Conservation (phyloP, 2,329 filamentous ascomycete species). For the Beauveria sp. region DNA sequence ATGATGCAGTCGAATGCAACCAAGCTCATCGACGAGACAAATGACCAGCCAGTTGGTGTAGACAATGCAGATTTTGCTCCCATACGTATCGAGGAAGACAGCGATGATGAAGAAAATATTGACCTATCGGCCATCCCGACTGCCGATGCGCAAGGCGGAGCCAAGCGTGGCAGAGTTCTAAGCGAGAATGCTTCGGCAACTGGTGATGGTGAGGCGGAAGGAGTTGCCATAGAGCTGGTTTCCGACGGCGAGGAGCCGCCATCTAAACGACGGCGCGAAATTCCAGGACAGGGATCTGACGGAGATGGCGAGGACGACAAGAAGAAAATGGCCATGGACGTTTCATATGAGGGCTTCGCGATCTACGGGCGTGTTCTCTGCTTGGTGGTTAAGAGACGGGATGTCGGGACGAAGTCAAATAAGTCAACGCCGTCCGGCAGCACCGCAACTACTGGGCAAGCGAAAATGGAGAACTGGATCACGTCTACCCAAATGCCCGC, state of each 20-base stretch:
- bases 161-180: constrained; percentile 24
- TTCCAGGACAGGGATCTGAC: constrained; percentile 19
- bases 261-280: constrained; percentile 37
- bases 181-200: constrained; percentile 14
- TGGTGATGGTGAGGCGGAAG: constrained; percentile 20
- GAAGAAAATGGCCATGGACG: constrained; percentile 82
- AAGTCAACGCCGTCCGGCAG: constrained; percentile 23
- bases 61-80: constrained; percentile 33
- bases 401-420: constrained; percentile 46
- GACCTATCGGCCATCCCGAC: constrained; percentile 29
- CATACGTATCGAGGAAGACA: constrained; percentile 42
- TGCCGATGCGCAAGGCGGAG: constrained; percentile 16
- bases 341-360: constrained; percentile 88
- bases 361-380: constrained; percentile 93
- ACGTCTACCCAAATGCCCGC: constrained; percentile 62
- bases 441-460: constrained; percentile 23
- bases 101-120: constrained; percentile 25
- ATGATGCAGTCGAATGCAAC: constrained; percentile 54
- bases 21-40: constrained; percentile 50
- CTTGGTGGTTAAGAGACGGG: constrained; percentile 75
- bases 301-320: constrained; percentile 57
- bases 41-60: constrained; percentile 46
- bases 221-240: constrained; percentile 28
- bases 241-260: constrained; percentile 35
- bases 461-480: constrained; percentile 74